Base-by-base conservation (phyloP, 139 green algal genomes). In the Chlorella ohadii region DNA sequence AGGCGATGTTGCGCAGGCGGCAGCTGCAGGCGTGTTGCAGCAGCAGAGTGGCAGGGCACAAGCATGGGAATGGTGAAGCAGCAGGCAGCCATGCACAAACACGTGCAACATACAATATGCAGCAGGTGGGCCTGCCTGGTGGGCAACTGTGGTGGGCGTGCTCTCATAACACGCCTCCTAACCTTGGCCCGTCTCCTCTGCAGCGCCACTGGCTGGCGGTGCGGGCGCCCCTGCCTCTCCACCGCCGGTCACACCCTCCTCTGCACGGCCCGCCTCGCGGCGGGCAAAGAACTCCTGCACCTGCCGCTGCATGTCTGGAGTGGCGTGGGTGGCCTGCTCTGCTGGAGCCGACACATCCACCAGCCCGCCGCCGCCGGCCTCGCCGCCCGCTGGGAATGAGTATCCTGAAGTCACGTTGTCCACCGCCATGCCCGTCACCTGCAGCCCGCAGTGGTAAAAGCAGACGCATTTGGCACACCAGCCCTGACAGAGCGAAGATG, bases 361-460 rank as follows among this genome's bases (percentile, higher is more conserved):
- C n/a, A 83, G 63, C 17, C 63, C 78, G 5, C 63, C 73, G 31
- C 33, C 80, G 27, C 27, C 70, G 27, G 2, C 51, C 4, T 59
- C 70, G 44, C 34, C 57, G 19, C 44, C 81, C 23, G 41, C 59
- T 19, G 79, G 79, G 72, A 87, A 83, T 16, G 75, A n/a, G 19
- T 87, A 87, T 16, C 31, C 68, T 0, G 17, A 6, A 0, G 83
- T 87, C 22, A 84, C 57, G 31, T 66, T 56, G 28, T 56, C 61
- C 1, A 39, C 27, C 0, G 67, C 83, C 63, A 78, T 87, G 39
- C 76, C 76, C 4, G 76, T 82, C 25, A 82, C 76, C 75, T 82
- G 76, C n/a, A n/a, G n/a, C n/a, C n/a, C n/a, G n/a, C n/a, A n/a
- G n/a, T n/a, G n/a, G n/a, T n/a, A n/a, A n/a, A n/a, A n/a, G n/a